A percentile compares a stretch with the other conserved stretches of the same genome.
These are phyloP conservation scores for Scenedesmus sp. DNA, from an alignment of 163 green algal genomes.

Conservation along the genomic window DNA sequence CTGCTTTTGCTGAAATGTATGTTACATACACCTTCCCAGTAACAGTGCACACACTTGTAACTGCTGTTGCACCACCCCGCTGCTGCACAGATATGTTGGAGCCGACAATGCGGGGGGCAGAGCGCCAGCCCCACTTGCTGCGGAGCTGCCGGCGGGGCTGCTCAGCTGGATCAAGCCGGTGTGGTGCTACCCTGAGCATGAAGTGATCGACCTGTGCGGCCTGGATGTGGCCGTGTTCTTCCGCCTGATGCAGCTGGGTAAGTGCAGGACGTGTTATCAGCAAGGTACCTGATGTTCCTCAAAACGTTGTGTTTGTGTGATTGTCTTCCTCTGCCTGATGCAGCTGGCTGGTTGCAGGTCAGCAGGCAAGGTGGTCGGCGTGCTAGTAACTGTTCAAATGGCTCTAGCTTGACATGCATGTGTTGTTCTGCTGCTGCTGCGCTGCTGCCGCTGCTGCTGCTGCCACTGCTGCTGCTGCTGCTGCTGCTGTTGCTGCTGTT, in stretches of 20 bases:
- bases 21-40: neutral
- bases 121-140: neutral
- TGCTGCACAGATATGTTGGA: slow-evolving; percentile 29
- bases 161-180: slow-evolving; percentile 38
- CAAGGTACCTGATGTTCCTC: neutral
- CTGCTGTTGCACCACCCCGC: no score
- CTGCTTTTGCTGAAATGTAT: neutral
- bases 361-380: neutral
- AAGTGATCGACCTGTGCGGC: slow-evolving; percentile 43
- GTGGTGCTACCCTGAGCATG: slow-evolving; percentile 44
- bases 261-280: neutral
- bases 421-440: no score
- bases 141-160: slow-evolving; percentile 32
- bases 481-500: neutral
- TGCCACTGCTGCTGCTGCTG: neutral
- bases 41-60: no score
- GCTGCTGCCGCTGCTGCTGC: neutral
- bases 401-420: no score
- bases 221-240: slow-evolving; percentile 50
- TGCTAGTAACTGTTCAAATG: neutral
- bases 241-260: slow-evolving; percentile 47
- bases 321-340: neutral
- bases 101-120: neutral
- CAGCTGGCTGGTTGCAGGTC: neutral
- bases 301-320: neutral